phyloP scores from a whole-genome alignment of 441 rosid genomes.

The Syzygium syzygioides region DNA sequence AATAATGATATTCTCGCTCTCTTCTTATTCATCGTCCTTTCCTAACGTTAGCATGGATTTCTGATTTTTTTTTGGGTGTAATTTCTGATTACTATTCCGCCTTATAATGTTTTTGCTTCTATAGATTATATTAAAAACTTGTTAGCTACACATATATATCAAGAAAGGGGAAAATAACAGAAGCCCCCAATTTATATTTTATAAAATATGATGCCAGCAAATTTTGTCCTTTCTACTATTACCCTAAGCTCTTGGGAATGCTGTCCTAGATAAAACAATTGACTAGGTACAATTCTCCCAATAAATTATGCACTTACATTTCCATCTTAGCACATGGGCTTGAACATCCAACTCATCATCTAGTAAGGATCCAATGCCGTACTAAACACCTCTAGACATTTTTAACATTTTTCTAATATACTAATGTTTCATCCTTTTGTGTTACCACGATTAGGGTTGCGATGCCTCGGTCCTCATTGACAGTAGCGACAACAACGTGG shows the following conservation, averaged over 20 bases:
- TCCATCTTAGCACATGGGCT: background rate
- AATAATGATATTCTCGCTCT: background rate
- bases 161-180: background rate
- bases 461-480: slow-evolving; percentile 11
- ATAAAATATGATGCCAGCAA: background rate
- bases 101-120: background rate
- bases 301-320: background rate
- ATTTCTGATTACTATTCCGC: background rate
- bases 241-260: background rate
- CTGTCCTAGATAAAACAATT: background rate
- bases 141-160: background rate
- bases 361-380: background rate
- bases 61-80: background rate
- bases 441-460: slow-evolving; percentile 1
- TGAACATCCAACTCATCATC: background rate
- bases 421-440: background rate
- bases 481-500: background rate
- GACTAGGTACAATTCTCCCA: background rate
- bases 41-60: background rate
- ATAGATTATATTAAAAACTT: background rate
- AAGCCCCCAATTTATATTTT: background rate
- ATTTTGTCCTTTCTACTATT: background rate
- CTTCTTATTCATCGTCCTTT: background rate
- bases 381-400: background rate
- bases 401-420: background rate